A percentile compares a stretch with the other conserved stretches of the same genome.
Conservation (phyloP, 805 yeast species). For the Jamesozyma jinghongensis region DNA sequence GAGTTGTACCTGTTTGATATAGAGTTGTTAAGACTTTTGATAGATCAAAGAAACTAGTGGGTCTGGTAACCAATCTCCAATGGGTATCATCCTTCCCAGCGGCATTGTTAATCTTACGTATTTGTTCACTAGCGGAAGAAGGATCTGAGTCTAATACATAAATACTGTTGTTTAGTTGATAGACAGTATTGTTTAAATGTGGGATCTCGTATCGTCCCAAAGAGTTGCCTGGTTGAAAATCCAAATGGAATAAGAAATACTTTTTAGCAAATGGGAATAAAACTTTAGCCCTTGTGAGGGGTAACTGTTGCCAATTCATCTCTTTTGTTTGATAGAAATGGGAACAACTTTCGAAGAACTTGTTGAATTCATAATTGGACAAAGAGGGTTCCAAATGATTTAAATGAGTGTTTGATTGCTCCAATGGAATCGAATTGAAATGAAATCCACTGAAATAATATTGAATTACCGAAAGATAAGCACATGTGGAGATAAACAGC, state of each 20-base stretch:
- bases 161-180: slow-evolving; percentile 16
- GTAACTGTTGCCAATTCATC: slow-evolving; percentile 15
- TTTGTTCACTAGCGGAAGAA: slow-evolving; percentile 12
- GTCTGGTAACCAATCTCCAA: slow-evolving; percentile 41
- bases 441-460: slow-evolving; percentile 44
- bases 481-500: slow-evolving; percentile 65
- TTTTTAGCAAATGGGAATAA: slow-evolving; percentile 15
- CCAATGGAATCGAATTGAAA: slow-evolving; percentile 18
- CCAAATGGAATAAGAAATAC: slow-evolving; percentile 24
- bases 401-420: slow-evolving; percentile 3
- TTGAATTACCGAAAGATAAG: slow-evolving; percentile 68
- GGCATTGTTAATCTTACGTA: slow-evolving; percentile 21
- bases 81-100: slow-evolving; percentile 31
- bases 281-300: slow-evolving; percentile 13
- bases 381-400: no score
- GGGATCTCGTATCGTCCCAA: slow-evolving; percentile 9
- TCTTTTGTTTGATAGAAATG: slow-evolving; percentile 19
- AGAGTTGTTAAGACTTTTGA: slow-evolving; percentile 3
- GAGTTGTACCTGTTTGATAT: slow-evolving; percentile 26
- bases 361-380: slow-evolving; percentile 11
- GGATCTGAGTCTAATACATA: slow-evolving; percentile 20
- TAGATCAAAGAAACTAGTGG: slow-evolving; percentile 3
- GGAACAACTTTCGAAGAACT: slow-evolving; percentile 20
- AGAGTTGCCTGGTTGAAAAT: slow-evolving; percentile 14
- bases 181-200: slow-evolving; percentile 25